These are phyloP conservation scores for Geranium incanum DNA, from an alignment of 441 rosid genomes.

Conservation along the genomic window DNA sequence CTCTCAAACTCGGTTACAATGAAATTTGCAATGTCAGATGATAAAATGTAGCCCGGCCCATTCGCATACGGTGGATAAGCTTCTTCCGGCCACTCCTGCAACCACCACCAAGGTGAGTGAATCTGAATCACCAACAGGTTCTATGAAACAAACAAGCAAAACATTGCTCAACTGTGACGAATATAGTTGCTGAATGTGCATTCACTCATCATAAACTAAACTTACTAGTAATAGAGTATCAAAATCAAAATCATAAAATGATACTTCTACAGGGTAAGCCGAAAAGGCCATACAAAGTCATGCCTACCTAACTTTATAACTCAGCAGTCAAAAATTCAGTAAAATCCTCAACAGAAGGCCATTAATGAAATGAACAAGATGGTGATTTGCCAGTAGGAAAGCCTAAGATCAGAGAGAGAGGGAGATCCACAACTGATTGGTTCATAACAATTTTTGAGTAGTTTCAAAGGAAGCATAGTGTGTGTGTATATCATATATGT, in stretches of 20 bases:
- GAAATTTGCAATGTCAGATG: background rate
- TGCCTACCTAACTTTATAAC: background rate
- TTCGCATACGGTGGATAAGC: conserved; percentile 4
- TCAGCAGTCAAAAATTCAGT: background rate
- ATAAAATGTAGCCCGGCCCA: conserved; percentile 5
- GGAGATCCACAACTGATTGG: background rate
- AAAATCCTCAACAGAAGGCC: too few relatives aligned
- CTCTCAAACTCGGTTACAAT: background rate
- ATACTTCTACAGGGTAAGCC: background rate
- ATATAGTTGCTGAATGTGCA: too few relatives aligned
- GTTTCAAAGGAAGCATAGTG: too few relatives aligned
- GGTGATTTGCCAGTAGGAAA: too few relatives aligned
- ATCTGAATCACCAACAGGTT: background rate
- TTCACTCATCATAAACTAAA: background rate
- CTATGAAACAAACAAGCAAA: too few relatives aligned
- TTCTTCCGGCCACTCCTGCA: conserved; percentile 6
- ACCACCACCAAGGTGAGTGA: background rate
- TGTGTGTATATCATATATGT: background rate
- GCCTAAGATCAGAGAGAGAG: background rate
- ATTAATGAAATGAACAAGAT: too few relatives aligned
- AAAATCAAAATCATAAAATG: background rate
- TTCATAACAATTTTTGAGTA: too few relatives aligned
- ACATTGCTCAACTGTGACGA: too few relatives aligned
- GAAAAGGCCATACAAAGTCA: background rate
- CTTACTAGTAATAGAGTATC: background rate